These are phyloP conservation scores for Monilinia laxa DNA, from an alignment of 2,329 filamentous ascomycete genomes.

Conservation along the genomic window DNA sequence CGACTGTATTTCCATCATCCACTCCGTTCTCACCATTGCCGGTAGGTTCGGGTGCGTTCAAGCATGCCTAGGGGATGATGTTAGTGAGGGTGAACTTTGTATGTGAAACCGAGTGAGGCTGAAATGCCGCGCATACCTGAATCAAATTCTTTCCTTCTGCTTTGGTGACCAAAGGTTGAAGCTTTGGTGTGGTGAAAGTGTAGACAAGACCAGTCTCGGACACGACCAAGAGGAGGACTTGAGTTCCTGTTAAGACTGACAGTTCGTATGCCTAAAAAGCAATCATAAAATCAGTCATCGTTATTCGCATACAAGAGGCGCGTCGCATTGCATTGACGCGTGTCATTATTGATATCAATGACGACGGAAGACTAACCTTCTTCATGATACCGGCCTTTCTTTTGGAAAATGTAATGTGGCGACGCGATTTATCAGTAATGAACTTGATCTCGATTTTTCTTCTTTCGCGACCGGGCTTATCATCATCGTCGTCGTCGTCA, in stretches of 20 bases:
- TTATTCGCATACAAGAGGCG: constrained; percentile 27
- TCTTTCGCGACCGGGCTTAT: constrained; percentile 95
- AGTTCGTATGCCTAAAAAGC: constrained; percentile 82
- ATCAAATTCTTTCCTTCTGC: constrained; percentile 99
- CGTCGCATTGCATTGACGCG: constrained; percentile 33
- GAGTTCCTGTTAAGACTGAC: constrained; percentile 94
- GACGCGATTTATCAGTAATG: constrained; percentile 98
- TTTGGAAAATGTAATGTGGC: constrained; percentile 99
- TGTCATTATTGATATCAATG: constrained; percentile 4
- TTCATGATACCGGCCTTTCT: constrained; percentile 99
- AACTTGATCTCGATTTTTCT: constrained; percentile 99
- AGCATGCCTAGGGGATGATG: constrained; percentile 71
- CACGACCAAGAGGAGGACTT: constrained; percentile 93
- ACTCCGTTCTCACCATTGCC: constrained; percentile 79
- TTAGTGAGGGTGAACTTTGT: constrained; percentile 38
- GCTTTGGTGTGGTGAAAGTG: constrained; percentile 97
- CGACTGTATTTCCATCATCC: constrained; percentile 72
- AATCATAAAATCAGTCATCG: constrained; percentile 30
- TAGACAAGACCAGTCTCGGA: constrained; percentile 97
- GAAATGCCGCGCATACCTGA: constrained; percentile 61
- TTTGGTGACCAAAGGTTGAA: constrained; percentile 97
- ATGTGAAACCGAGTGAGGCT: constrained; percentile 1
- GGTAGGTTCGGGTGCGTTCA: constrained; percentile 91
- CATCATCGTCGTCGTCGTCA: constrained; percentile 95
- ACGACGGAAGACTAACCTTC: constrained; percentile 67